These are phyloP conservation scores for Sporothrix inflata DNA, from an alignment of 2,329 filamentous ascomycete species.

Conservation along the genomic window DNA sequence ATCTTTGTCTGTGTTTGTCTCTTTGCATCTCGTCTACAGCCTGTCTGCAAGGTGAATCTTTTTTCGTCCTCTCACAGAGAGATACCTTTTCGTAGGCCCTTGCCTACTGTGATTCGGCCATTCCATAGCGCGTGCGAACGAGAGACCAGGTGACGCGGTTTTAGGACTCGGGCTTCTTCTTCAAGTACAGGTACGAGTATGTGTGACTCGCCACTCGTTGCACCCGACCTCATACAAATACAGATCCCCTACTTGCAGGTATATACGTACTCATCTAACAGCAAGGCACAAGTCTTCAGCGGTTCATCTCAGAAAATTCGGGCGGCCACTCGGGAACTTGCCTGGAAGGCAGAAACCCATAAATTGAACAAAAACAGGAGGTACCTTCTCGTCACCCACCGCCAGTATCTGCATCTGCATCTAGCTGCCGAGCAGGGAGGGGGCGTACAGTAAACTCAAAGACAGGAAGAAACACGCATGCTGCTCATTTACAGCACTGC, in stretches of 20 bases:
- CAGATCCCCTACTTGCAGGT: neutral
- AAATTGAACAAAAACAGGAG: neutral
- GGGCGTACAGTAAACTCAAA: too few species aligned
- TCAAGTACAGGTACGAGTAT: neutral
- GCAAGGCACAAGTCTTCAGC: neutral
- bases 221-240: too few species aligned
- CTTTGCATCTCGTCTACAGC: neutral
- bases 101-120: too few species aligned
- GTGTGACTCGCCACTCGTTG: neutral
- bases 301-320: neutral
- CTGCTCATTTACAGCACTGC: neutral
- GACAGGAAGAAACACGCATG: neutral
- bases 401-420: neutral
- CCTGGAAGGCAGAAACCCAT: neutral
- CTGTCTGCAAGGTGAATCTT: neutral
- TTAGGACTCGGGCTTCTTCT: too few species aligned
- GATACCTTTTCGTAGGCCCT: too few species aligned
- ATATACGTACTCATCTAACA: neutral
- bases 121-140: too few species aligned
- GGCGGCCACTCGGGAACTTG: neutral
- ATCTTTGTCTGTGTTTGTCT: neutral
- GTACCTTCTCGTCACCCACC: neutral
- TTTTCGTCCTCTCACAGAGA: neutral
- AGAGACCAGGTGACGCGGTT: too few species aligned
- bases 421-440: neutral